Base-by-base conservation (phyloP, 768 basidiomycete genomes). In the Rhizopogon vesiculosus region DNA sequence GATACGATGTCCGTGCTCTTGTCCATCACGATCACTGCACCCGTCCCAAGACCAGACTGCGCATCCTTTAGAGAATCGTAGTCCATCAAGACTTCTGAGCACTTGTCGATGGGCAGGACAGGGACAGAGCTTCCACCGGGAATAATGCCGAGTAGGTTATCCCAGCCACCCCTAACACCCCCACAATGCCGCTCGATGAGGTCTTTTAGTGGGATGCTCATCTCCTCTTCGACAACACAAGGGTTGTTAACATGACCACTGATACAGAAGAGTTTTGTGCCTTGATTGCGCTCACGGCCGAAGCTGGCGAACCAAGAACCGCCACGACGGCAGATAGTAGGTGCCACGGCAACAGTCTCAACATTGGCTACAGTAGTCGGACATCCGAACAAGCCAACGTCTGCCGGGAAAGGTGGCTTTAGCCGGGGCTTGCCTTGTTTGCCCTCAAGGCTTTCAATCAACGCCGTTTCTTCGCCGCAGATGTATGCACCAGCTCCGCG, bases 21-120 rank as follows among this genome's bases (percentile, higher is more conserved):
- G 78, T 99, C 87, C 95, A 98, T 97, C 63, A 99, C 96, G 60
- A 99, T 98, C 57, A 99, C 94, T 15, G 96, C 96, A 55, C 96
- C 96, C 0, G 96, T 99, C 18, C 96, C 96, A 57, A 99, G 84
- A 71, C 95, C 95, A n/a, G 92, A 89, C 64, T 93, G 91, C 1
- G 90, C 88, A 66, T 98, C 96, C 71, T 95, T 96, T 59, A 98
- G 80, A 6, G 96, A 98, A 73, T 99, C 96, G 66, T 87, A 99
- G 75, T 98, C 96, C 96, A 99, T 98, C 56, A 99, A 76, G 40
- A 95, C 96, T 69, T 93, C 88, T 50, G 83, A 84, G 64, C 91
- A 96, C 60, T 81, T 80, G 61, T 87, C 76, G 51, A 83, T 91
- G 7, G 93, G 93, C 40, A 99, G 76, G 45, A 99, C 85, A 12